Evolutionary conservation across 2,329 filamentous ascomycete genomes (phyloP).

Genomic region (Pestalotiopsis sp.): DNA sequence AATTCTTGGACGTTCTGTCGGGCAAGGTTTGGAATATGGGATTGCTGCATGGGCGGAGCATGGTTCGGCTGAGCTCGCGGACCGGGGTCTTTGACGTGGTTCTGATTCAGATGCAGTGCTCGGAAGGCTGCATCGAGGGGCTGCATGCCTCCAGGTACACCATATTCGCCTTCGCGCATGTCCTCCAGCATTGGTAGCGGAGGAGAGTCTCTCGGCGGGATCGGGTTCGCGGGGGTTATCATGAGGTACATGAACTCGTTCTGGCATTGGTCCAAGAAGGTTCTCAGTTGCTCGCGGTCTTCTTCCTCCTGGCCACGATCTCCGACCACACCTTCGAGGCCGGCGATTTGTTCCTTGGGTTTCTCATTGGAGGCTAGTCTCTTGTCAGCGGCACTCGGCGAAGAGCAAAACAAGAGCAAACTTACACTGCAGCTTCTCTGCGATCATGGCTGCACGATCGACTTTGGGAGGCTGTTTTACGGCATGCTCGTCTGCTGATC

Average conservation of each 20-base stretch:
- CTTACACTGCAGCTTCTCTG: slow-evolving; percentile 61
- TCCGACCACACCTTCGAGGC: slow-evolving; percentile 42
- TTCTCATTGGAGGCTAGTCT: slow-evolving; percentile 45
- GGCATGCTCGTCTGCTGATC: slow-evolving; percentile 46
- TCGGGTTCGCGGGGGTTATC: slow-evolving; percentile 67
- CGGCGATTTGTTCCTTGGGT: slow-evolving; percentile 39
- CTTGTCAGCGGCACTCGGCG: slow-evolving; percentile 15
- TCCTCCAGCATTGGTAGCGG: slow-evolving; percentile 62
- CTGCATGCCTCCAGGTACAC: slow-evolving; percentile 46
- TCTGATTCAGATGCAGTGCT: slow-evolving; percentile 47
- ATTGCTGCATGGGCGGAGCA: slow-evolving; percentile 53
- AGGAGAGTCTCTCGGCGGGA: slow-evolving; percentile 65
- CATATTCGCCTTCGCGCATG: slow-evolving; percentile 58
- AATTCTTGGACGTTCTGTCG: slow-evolving; percentile 42
- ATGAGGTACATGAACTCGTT: slow-evolving; percentile 70
- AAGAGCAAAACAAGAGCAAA: slow-evolving; percentile 19
- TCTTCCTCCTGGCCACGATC: slow-evolving; percentile 36
- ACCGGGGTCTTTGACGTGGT: slow-evolving; percentile 58
- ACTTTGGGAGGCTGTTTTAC: slow-evolving; percentile 43
- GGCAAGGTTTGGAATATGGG: slow-evolving; percentile 26
- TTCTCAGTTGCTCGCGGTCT: slow-evolving; percentile 56
- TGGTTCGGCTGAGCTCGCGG: slow-evolving; percentile 61
- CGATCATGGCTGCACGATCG: slow-evolving; percentile 54
- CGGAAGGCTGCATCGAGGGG: slow-evolving; percentile 37
- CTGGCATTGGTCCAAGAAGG: slow-evolving; percentile 66